Evolutionary conservation across 257 asterid species (phyloP), one percentile per base, ranked within the genome.

Genomic region (Euphrasia confusa): DNA sequence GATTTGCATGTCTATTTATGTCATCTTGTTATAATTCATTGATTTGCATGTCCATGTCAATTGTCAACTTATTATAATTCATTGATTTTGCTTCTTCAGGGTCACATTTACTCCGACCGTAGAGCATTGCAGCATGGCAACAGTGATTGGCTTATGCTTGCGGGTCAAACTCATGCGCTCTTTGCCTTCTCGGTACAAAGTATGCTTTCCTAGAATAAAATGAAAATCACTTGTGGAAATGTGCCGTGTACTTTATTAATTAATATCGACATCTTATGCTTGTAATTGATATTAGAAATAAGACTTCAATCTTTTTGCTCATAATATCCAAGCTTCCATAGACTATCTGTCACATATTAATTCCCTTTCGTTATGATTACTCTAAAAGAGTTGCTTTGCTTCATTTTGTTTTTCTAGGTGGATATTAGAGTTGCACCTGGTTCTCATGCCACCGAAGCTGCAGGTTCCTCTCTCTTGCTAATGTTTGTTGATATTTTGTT

Each of bases 371-470:
- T 44, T 24, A 33, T 60, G 10, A 11, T 71, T 32, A 44, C 66
- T 63, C 58, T 55, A 63, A 53, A 2, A 24, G 57, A 35, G 28
- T 48, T n/a, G 17, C 48, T 10, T 62, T 60, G 68, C 21, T 33
- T 26, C 10, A 1, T 50, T 61, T 71, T 45, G 54, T 71, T 10
- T 53, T 24, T 28, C 54, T 72, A 88, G 96, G 94, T 88, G 72
- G 98, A 91, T 71, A 91, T 91, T 74, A 86, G 90, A 76, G 87
- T 91, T 28, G 98, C 96, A 17, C 96, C 96, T 63, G 96, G 96
- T 61, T 71, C 83, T 72, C 98, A 88, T 81, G 92, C 92, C 32
- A 84, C 96, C 0, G 98, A 91, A 79, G 98, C 88, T 79, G 89
- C 96, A 88, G 98, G 98, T 91, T 55, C 80, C 73, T 65, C 56